Evolutionary conservation across 495 filamentous ascomycete genomes (phyloP).

Genomic region (Umbilicaria muhlenbergii): DNA sequence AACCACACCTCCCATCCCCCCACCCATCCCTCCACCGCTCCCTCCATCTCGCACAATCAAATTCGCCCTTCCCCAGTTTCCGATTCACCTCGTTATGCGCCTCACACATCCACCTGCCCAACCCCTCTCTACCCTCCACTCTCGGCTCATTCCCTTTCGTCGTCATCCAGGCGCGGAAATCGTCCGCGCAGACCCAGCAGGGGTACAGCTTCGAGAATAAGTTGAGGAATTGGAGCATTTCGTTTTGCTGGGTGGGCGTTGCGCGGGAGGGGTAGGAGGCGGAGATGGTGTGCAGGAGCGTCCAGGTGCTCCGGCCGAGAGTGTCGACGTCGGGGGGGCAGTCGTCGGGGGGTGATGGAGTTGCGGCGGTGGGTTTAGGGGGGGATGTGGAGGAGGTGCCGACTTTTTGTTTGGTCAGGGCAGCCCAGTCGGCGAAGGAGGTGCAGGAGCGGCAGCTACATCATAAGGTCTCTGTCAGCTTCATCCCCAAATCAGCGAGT

Average conservation of each 20-base stretch:
- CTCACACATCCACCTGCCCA: constrained; percentile 90
- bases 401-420: constrained; percentile 42
- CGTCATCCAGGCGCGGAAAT: constrained; percentile 72
- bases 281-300: constrained; percentile 77
- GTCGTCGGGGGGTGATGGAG: constrained; percentile 17
- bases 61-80: constrained; percentile 79
- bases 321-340: constrained; percentile 52
- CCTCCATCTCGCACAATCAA: constrained; percentile 86
- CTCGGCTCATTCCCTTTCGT: constrained; percentile 51
- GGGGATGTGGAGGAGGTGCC: constrained; percentile 8
- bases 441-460: constrained; percentile 80
- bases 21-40: constrained; percentile 90
- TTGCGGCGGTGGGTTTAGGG: constrained; percentile 4
- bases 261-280: constrained; percentile 68
- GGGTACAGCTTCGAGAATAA: constrained; percentile 78
- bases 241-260: constrained; percentile 44
- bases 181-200: constrained; percentile 88
- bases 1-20: constrained; percentile 59
- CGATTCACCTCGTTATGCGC: constrained; percentile 96
- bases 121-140: constrained; percentile 51
- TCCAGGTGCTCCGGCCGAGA: constrained; percentile 82
- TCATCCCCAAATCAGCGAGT: constrained; percentile 1
- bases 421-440: constrained; percentile 51
- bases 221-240: constrained; percentile 63
- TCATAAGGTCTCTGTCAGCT: constrained; percentile 7